A percentile compares a stretch with the other conserved stretches of the same genome.
Evolutionary conservation across 306 rosid genomes (phyloP).

Genomic region (barrel medic (Medicago truncatula)): MtrunA17r5.0-ANR NC_053049.1:18621001-18621500

Average conservation of each 20-base stretch:
- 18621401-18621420: slow-evolving; percentile 55
- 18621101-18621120: slow-evolving; percentile 55
- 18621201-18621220: slow-evolving; percentile 47
- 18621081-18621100: slow-evolving; percentile 88
- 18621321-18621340: slow-evolving; percentile 53
- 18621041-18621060: slow-evolving; percentile 68
- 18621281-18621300: slow-evolving; percentile 47
- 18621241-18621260: slow-evolving; percentile 46
- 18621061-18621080: slow-evolving; percentile 73
- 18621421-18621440: slow-evolving; percentile 48
- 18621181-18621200: slow-evolving; percentile 53
- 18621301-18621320: slow-evolving; percentile 48
- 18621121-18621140: slow-evolving; percentile 60
- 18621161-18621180: slow-evolving; percentile 50
- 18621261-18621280: slow-evolving; percentile 55
- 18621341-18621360: slow-evolving; percentile 50
- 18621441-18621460: slow-evolving; percentile 54
- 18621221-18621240: slow-evolving; percentile 50
- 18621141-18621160: slow-evolving; percentile 52
- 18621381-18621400: slow-evolving; percentile 50
- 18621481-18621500: slow-evolving; percentile 46
- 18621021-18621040: slow-evolving; percentile 57
- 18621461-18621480: slow-evolving; percentile 43
- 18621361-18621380: slow-evolving; percentile 53
- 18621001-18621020: slow-evolving; percentile 71